Conservation (phyloP, 441 rosid species). For the Populus trichocarpa region DNA sequence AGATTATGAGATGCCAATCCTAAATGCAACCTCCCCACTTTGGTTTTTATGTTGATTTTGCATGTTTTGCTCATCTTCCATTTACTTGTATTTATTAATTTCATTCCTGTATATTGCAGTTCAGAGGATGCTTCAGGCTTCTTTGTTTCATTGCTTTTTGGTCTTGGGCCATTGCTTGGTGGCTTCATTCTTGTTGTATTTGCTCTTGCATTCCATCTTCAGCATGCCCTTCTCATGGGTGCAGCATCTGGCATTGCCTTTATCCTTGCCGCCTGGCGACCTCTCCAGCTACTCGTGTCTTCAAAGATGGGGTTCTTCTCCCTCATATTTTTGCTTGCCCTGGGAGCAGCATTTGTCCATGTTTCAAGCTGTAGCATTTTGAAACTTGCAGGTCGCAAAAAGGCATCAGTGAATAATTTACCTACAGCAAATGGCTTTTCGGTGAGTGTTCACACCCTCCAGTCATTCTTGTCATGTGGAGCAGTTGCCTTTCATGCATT, state of each 20-base stretch:
- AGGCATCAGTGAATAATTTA: constrained; percentile 43
- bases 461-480: constrained; percentile 85
- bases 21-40: background rate
- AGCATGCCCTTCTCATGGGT: constrained; percentile 94
- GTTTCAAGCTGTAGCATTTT: constrained; percentile 46
- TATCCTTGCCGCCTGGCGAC: constrained; percentile 90
- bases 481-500: constrained; percentile 88
- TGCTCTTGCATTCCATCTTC: constrained; percentile 72
- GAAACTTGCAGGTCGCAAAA: constrained; percentile 54
- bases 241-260: constrained; percentile 92
- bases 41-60: background rate
- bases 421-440: constrained; percentile 57
- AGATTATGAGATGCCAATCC: background rate
- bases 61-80: background rate
- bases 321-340: constrained; percentile 43
- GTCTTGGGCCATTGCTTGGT: constrained; percentile 94
- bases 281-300: constrained; percentile 68
- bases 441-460: constrained; percentile 70
- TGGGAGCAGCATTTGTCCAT: constrained; percentile 64
- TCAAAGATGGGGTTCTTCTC: constrained; percentile 79
- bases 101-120: constrained; percentile 47
- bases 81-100: background rate
- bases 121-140: constrained; percentile 98
- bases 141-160: constrained; percentile 91
- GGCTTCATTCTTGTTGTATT: constrained; percentile 71